A percentile compares a stretch with the other conserved stretches of the same genome.
Conservation (phyloP, 2,329 filamentous ascomycete genomes). For the Sclerotinia spermophila region DNA sequence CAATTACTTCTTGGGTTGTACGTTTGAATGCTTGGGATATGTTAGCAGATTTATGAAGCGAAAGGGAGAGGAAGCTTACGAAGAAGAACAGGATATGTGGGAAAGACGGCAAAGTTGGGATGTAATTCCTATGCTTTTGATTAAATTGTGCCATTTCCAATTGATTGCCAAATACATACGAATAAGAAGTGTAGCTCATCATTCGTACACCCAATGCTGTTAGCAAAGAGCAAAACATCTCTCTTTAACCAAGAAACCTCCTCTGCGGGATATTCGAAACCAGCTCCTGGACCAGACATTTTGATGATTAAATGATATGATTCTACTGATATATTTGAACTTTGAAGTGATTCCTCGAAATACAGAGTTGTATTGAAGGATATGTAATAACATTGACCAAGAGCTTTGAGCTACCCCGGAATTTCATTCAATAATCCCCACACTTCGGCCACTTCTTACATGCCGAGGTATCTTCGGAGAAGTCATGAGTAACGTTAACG, state of each 20-base stretch:
- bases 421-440: slow-evolving; percentile 12
- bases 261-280: slow-evolving; percentile 74
- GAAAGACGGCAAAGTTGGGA: slow-evolving; percentile 81
- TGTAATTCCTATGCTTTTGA: slow-evolving; percentile 66
- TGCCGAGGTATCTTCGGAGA: slow-evolving; percentile 17
- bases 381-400: slow-evolving; percentile 36
- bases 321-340: not conserved
- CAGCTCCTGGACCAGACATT: slow-evolving; percentile 48
- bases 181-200: slow-evolving; percentile 94
- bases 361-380: not conserved
- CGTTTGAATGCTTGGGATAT: slow-evolving; percentile 57
- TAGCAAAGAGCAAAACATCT: slow-evolving; percentile 84
- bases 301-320: slow-evolving; percentile 18
- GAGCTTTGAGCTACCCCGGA: slow-evolving; percentile 17
- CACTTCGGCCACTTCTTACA: slow-evolving; percentile 7
- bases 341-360: not conserved
- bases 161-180: slow-evolving; percentile 47
- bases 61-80: slow-evolving; percentile 22
- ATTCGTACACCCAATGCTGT: slow-evolving; percentile 76
- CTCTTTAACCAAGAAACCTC: slow-evolving; percentile 84
- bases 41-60: slow-evolving; percentile 15
- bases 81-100: slow-evolving; percentile 50
- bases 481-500: not conserved
- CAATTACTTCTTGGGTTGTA: slow-evolving; percentile 61
- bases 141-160: not conserved